These are phyloP conservation scores for Euphrasia confusa DNA, from an alignment of 257 asterid genomes.

Conservation along the genomic window DNA sequence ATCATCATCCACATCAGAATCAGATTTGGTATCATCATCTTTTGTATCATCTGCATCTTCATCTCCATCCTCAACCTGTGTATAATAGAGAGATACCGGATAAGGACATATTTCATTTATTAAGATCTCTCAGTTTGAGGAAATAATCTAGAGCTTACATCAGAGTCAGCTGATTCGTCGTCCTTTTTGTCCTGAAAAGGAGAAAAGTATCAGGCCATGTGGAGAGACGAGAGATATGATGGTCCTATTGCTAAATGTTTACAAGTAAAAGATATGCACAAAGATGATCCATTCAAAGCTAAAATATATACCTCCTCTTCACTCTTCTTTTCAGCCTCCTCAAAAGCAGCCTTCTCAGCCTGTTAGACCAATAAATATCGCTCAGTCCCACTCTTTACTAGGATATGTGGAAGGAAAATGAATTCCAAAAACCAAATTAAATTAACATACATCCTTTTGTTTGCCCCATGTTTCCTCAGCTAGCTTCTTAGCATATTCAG, in stretches of 20 bases:
- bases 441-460: constrained; percentile 73
- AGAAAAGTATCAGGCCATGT: not conserved
- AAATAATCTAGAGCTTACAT: constrained; percentile 27
- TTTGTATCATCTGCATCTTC: constrained; percentile 35
- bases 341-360: constrained; percentile 96
- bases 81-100: not conserved
- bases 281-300: not conserved
- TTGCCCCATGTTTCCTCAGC: constrained; percentile 97
- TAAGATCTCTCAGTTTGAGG: not conserved
- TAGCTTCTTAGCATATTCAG: constrained; percentile 77
- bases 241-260: too few relatives aligned
- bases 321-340: constrained; percentile 84
- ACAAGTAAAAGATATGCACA: not conserved
- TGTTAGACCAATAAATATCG: constrained; percentile 27
- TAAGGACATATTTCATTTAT: not conserved
- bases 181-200: constrained; percentile 33
- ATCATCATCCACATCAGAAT: constrained; percentile 32
- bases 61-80: constrained; percentile 27
- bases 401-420: not conserved
- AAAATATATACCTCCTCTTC: constrained; percentile 68
- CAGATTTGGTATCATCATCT: constrained; percentile 32
- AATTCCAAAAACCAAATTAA: constrained; percentile 8
- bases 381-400: not conserved
- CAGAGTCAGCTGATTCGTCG: constrained; percentile 45
- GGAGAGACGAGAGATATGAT: not conserved